A percentile compares a stretch with the other conserved stretches of the same genome.
phyloP scores from a whole-genome alignment of 768 basidiomycete genomes.

The Leucocoprinus birnbaumii region DNA sequence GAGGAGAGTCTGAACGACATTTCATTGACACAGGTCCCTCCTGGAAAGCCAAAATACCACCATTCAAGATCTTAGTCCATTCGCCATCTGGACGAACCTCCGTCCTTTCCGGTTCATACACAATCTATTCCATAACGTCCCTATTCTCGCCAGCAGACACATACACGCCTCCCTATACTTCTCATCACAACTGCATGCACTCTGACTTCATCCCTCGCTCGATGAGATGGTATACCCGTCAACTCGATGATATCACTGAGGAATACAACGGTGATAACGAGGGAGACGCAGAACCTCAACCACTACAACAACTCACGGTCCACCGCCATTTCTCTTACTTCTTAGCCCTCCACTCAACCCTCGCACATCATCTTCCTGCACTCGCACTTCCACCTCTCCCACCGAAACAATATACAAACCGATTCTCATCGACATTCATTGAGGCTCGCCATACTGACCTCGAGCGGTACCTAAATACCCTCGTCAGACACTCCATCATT shows the following conservation, averaged over 20 bases:
- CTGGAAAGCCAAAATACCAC: slow-evolving; percentile 73
- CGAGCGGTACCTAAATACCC: slow-evolving; percentile 68
- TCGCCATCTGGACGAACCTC: slow-evolving; percentile 67
- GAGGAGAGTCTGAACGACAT: slow-evolving; percentile 59
- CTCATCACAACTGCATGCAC: slow-evolving; percentile 6
- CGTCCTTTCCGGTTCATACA: slow-evolving; percentile 66
- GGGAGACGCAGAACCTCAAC: slow-evolving; percentile 15
- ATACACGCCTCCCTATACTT: slow-evolving; percentile 1
- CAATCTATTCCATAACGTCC: slow-evolving; percentile 74
- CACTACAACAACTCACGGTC: slow-evolving; percentile 64
- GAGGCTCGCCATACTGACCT: slow-evolving; percentile 80
- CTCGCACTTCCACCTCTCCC: slow-evolving; percentile 80
- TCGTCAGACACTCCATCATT: slow-evolving; percentile 75
- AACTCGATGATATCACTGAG: slow-evolving; percentile 7
- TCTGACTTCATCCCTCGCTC: slow-evolving; percentile 17
- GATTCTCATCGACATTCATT: slow-evolving; percentile 79
- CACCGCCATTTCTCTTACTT: slow-evolving; percentile 86
- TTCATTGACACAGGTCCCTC: slow-evolving; percentile 67
- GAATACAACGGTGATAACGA: slow-evolving; percentile 14
- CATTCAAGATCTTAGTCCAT: slow-evolving; percentile 74
- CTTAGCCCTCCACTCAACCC: no score
- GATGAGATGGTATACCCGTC: not conserved
- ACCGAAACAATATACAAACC: slow-evolving; percentile 80
- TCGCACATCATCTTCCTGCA: slow-evolving; percentile 68
- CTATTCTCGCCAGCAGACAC: slow-evolving; percentile 41